Evolutionary conservation across 2,329 filamentous ascomycete species (phyloP).

Genomic region (Helminthosporium solani): DNA sequence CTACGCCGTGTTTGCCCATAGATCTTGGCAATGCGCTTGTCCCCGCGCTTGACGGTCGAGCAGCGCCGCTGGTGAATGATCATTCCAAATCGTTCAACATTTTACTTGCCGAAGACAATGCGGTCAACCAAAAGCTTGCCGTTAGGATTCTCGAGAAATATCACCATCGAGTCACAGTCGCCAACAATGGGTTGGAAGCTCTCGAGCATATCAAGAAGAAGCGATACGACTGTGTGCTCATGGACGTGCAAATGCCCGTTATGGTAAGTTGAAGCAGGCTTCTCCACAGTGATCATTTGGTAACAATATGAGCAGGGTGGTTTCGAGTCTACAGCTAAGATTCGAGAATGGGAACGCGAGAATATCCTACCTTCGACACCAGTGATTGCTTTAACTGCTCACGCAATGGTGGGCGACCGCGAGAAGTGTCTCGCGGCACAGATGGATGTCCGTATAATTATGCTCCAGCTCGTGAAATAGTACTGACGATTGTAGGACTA

Average conservation of each 20-base stretch:
- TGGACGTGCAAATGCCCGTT: constrained; percentile 99
- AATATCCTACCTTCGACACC: constrained; percentile 80
- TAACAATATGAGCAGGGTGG: constrained; percentile 66
- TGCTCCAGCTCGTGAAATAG: background rate
- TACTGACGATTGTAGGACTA: constrained; percentile 64
- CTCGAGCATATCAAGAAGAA: constrained; percentile 89
- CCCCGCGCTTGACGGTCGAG: constrained; percentile 88
- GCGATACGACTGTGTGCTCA: constrained; percentile 93
- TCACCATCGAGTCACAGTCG: constrained; percentile 87
- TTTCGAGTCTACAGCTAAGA: constrained; percentile 95
- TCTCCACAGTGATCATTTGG: constrained; percentile 10
- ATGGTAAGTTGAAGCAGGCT: constrained; percentile 64
- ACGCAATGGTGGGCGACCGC: constrained; percentile 97
- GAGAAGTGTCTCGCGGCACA: constrained; percentile 98
- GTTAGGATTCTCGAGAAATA: constrained; percentile 98
- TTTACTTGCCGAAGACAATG: constrained; percentile 92
- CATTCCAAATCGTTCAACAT: constrained; percentile 96
- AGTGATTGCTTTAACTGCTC: constrained; percentile 94
- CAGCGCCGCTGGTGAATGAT: constrained; percentile 86
- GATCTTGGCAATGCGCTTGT: constrained; percentile 96
- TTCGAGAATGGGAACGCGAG: constrained; percentile 88
- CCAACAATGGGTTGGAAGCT: constrained; percentile 91
- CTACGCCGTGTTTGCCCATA: constrained; percentile 88
- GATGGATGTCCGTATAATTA: constrained; percentile 67
- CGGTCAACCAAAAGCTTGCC: constrained; percentile 92